Evolutionary conservation across 345 rosid species (phyloP).

Genomic region (Ricinus communis): DNA sequence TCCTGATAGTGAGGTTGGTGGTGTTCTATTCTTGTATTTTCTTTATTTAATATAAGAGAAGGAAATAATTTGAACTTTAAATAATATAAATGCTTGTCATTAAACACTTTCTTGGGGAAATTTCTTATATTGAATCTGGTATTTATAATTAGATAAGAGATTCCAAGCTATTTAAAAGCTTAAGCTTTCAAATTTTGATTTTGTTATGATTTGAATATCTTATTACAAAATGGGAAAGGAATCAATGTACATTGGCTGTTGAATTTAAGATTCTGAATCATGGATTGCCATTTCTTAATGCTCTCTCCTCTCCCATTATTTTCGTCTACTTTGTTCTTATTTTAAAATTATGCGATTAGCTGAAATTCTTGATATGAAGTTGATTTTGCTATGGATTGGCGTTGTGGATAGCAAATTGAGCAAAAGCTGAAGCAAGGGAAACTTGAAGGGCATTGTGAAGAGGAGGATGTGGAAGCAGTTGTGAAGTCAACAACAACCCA

Average conservation of each 20-base stretch:
- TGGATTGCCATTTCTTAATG: not conserved
- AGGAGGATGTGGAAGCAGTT: slow-evolving; percentile 59
- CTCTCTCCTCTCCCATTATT: not conserved
- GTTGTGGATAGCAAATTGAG: slow-evolving; percentile 44
- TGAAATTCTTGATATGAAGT: slow-evolving; percentile 8
- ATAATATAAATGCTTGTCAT: not conserved
- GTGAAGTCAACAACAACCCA: slow-evolving; percentile 75
- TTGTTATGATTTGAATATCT: not conserved
- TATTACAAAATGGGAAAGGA: not conserved
- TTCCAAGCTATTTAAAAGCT: not conserved
- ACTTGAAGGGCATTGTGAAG: slow-evolving; percentile 55
- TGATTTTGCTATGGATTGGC: slow-evolving; percentile 5
- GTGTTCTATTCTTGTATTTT: slow-evolving; percentile 11
- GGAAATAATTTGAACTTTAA: not conserved
- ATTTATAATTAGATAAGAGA: not conserved
- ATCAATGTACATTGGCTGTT: not conserved
- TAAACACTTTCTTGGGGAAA: not conserved
- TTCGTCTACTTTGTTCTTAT: not conserved
- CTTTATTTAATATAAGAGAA: not conserved
- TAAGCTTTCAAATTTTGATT: not conserved
- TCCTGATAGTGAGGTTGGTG: slow-evolving; percentile 76
- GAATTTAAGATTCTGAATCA: not conserved
- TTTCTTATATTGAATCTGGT: not conserved
- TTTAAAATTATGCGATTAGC: not conserved
- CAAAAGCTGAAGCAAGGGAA: slow-evolving; percentile 52